Base-by-base conservation (phyloP, 768 basidiomycete genomes). In the Leccinum broughii region DNA sequence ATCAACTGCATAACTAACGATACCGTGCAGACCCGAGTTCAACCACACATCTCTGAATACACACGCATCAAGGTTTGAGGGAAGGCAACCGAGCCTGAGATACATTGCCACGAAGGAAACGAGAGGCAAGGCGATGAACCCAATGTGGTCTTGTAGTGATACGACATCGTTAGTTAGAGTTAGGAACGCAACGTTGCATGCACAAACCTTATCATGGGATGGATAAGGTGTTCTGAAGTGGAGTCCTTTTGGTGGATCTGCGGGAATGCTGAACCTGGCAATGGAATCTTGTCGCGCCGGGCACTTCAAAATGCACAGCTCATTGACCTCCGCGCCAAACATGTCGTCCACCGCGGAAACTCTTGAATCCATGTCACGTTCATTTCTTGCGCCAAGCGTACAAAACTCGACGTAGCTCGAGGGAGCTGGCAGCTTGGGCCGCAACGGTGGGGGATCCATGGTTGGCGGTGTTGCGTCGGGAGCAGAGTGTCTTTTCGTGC, bases 211-310 rank as follows among this genome's bases (percentile, higher is more conserved):
- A 81, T 83, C 59, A 83, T 81, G 2, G 85, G 78, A 64, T 83
- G 83, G 62, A 81, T 81, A 60, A 84, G 81, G 66, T 86, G 85
- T 64, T 88, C 85, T 64, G 53, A 80, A 78, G 66, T 78, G 77
- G 2, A 72, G 55, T 1, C 70, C 76, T 20, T 72, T 68, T 70
- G 77, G 17, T 75, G 37, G 15, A 30, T 14, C 22, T 15, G 50
- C 22, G 3, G 55, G 58, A 54, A 56, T 52, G 52, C 41, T 17
- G 20, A 24, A 41, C 11, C 30, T 46, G 32, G 30, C 26, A 35
- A 24, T 35, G 50, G 34, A 49, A 11, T 39, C 22, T 30, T 32
- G 37, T 8, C 14, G 35, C 55, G 51, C 59, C 44, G 35, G 4
- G n/a, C 26, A 57, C 69, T 62, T 58, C 60, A 48, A 37, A 49